Conservation (phyloP, 2,329 filamentous ascomycete genomes). For the Penicillium expansum region DNA sequence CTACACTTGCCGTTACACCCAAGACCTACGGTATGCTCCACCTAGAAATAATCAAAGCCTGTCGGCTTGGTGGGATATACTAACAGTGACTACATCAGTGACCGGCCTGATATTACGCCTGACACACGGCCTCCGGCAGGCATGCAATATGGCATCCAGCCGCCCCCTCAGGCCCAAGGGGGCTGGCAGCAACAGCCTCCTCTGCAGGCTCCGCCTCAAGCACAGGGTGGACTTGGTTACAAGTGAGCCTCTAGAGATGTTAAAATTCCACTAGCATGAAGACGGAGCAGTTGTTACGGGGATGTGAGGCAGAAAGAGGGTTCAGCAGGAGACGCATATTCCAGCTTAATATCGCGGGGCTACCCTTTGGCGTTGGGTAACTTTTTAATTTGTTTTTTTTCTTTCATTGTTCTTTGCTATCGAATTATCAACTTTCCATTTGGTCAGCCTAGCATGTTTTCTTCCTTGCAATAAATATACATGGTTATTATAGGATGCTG, state of each 20-base stretch:
- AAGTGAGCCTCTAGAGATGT: neutral
- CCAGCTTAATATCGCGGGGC: neutral
- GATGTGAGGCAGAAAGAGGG: neutral
- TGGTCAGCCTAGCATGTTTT: neutral
- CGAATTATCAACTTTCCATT: neutral
- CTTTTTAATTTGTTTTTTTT: neutral
- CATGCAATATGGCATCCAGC: slow-evolving; percentile 27
- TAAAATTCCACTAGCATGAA: neutral
- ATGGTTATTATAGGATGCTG: neutral
- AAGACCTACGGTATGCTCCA: slow-evolving; percentile 35
- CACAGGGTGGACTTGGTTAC: slow-evolving; percentile 16
- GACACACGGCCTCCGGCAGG: slow-evolving; percentile 34
- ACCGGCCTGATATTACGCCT: slow-evolving; percentile 40
- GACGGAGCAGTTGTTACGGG: neutral
- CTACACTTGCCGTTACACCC: slow-evolving; percentile 38
- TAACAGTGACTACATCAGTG: slow-evolving; percentile 19
- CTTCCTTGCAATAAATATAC: neutral
- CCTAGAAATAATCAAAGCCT: neutral
- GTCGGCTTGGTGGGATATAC: neutral
- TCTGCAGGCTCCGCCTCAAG: slow-evolving; percentile 19
- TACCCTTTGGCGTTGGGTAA: slow-evolving; percentile 1
- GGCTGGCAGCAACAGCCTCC: slow-evolving; percentile 11
- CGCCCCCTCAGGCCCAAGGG: slow-evolving; percentile 24
- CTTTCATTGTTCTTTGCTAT: neutral
- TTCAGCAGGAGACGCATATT: neutral